Evolutionary conservation across 169 alveolate species (phyloP).

Genomic region (Eimeria acervulina): DNA sequence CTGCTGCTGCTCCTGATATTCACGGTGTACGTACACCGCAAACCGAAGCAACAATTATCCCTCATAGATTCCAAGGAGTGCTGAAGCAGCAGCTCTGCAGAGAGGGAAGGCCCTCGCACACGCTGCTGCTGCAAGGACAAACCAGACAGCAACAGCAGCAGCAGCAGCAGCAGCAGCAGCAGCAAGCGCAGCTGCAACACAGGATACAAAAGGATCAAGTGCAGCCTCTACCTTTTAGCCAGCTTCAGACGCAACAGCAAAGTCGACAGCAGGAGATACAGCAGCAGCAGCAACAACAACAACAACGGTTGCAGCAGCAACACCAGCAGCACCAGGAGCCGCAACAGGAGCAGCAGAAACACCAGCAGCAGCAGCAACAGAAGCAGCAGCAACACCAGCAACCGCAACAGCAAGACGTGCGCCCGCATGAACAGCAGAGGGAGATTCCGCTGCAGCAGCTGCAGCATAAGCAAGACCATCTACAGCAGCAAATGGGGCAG

Average conservation of each 20-base stretch:
- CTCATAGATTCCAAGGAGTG: background rate
- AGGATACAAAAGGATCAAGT: no score
- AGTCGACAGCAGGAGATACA: background rate
- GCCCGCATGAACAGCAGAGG: background rate
- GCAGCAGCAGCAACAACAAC: background rate
- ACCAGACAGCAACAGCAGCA: background rate
- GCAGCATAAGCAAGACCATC: background rate
- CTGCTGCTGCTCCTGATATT: conserved; percentile 19
- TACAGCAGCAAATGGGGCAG: background rate
- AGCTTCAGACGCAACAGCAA: background rate
- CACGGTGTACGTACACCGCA: background rate
- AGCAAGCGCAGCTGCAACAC: no score
- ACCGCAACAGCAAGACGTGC: background rate
- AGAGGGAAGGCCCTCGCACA: conserved; percentile 28
- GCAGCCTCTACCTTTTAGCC: background rate
- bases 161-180: conserved; percentile 19
- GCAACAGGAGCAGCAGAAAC: background rate
- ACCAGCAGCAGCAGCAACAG: conserved; percentile 8
- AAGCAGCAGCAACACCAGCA: conserved; percentile 10
- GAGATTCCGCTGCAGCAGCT: background rate
- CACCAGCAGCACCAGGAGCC: background rate
- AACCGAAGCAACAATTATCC: background rate
- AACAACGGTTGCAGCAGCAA: background rate
- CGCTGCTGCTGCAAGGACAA: conserved; percentile 3
- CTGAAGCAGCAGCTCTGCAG: conserved; percentile 52